These are phyloP conservation scores for Coffea eugenioides DNA, from an alignment of 257 asterid species.

Conservation along the genomic window DNA sequence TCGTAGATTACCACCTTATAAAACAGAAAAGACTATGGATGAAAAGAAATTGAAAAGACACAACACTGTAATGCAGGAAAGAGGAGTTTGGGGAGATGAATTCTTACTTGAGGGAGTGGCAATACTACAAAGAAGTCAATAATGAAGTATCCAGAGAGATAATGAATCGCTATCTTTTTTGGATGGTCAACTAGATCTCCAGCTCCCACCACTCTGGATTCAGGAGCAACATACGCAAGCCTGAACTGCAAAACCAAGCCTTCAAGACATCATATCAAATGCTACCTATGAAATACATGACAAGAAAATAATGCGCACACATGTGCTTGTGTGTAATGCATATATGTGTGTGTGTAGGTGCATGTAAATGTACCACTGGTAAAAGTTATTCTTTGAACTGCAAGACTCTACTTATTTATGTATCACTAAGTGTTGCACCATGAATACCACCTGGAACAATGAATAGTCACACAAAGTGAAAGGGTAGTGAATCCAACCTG, in stretches of 20 bases:
- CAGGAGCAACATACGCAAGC: conserved; percentile 86
- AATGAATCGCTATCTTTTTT: conserved; percentile 63
- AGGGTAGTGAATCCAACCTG: not conserved
- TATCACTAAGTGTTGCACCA: not conserved
- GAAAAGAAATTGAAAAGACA: not conserved
- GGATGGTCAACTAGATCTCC: conserved; percentile 83
- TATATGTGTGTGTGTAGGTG: too few relatives aligned
- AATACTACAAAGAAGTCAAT: conserved; percentile 63
- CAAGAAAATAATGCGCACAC: not conserved
- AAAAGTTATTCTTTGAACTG: not conserved
- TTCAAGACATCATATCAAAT: not conserved
- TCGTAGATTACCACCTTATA: not conserved
- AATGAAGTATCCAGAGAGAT: conserved; percentile 53
- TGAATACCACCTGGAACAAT: not conserved
- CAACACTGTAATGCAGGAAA: not conserved
- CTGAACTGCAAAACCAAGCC: conserved; percentile 67
- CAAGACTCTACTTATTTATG: not conserved
- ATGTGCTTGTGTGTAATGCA: too few relatives aligned
- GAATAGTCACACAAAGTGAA: not conserved
- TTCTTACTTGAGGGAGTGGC: conserved; percentile 82
- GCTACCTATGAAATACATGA: not conserved
- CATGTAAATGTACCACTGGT: not conserved
- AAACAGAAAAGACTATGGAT: not conserved
- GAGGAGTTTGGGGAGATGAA: not conserved
- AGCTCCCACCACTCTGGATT: conserved; percentile 77